Percentiles rank a stretch among this genome's conserved stretches.
These are phyloP conservation scores for Parathielavia appendiculata DNA, from an alignment of 495 filamentous ascomycete genomes.

Conservation along the genomic window DNA sequence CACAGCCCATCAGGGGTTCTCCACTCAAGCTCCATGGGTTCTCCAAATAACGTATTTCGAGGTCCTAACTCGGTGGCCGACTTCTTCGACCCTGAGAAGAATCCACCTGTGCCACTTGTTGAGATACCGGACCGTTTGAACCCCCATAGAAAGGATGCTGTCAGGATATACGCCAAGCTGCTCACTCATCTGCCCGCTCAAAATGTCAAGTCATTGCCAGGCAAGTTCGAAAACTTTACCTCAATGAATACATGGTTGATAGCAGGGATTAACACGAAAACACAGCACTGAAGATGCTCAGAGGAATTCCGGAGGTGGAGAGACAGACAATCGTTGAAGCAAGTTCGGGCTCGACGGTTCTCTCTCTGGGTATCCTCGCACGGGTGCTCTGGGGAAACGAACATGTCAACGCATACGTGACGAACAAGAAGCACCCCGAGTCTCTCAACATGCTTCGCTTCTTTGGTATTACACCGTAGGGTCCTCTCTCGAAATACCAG, in stretches of 20 bases:
- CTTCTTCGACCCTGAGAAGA: slow-evolving; percentile 54
- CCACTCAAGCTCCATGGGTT: neutral
- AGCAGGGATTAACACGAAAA: neutral
- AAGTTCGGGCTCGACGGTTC: slow-evolving; percentile 58
- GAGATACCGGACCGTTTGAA: slow-evolving; percentile 55
- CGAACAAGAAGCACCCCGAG: slow-evolving; percentile 54
- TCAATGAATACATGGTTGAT: neutral
- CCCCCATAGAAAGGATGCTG: slow-evolving; percentile 51
- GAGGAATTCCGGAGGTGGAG: slow-evolving; percentile 21
- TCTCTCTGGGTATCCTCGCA: slow-evolving; percentile 54
- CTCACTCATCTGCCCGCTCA: slow-evolving; percentile 58
- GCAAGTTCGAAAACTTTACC: slow-evolving; percentile 31
- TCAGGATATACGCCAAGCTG: slow-evolving; percentile 61
- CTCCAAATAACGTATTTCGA: slow-evolving; percentile 47
- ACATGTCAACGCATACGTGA: slow-evolving; percentile 53
- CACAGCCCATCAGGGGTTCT: neutral
- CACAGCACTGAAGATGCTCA: slow-evolving; percentile 54
- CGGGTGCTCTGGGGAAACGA: slow-evolving; percentile 49
- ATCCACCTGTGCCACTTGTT: slow-evolving; percentile 55
- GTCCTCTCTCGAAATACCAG: neutral
- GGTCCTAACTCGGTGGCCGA: slow-evolving; percentile 50
- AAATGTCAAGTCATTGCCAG: slow-evolving; percentile 60
- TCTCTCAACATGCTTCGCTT: slow-evolving; percentile 54
- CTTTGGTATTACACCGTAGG: slow-evolving; percentile 53
- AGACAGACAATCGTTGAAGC: slow-evolving; percentile 54